Evolutionary conservation across 208 protist genomes (phyloP).

Genomic region (Leishmania turanica): DNA sequence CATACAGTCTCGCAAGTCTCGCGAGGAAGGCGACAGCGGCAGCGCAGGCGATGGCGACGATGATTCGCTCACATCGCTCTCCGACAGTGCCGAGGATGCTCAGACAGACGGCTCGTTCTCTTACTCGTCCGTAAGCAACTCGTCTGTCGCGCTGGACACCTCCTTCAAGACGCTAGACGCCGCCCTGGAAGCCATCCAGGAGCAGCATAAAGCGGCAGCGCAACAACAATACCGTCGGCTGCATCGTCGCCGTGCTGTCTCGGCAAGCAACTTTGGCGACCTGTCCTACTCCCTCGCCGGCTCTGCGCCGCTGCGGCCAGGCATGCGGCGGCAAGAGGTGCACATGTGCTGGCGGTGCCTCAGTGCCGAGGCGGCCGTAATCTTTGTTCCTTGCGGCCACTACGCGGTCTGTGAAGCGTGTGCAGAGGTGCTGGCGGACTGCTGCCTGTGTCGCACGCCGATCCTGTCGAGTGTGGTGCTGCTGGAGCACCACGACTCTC

Average conservation of each 20-base stretch:
- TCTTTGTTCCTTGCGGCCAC: slow-evolving; percentile 75
- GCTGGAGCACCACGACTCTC: slow-evolving; percentile 17
- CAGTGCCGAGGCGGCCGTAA: slow-evolving; percentile 55
- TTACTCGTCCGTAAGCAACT: slow-evolving; percentile 8
- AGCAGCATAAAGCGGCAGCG: slow-evolving; percentile 19
- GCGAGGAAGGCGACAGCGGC: background rate
- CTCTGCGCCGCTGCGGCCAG: slow-evolving; percentile 35
- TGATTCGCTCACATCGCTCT: slow-evolving; percentile 4
- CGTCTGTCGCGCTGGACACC: slow-evolving; percentile 8
- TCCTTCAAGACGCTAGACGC: slow-evolving; percentile 13
- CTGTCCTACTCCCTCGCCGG: slow-evolving; percentile 50
- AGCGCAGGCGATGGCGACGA: background rate
- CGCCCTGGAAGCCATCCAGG: slow-evolving; percentile 21
- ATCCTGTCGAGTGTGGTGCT: slow-evolving; percentile 59
- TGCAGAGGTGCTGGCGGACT: slow-evolving; percentile 42
- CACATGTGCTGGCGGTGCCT: slow-evolving; percentile 82
- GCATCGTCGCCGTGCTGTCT: slow-evolving; percentile 36
- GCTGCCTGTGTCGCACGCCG: slow-evolving; percentile 54
- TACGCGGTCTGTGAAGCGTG: slow-evolving; percentile 62
- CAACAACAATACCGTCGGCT: slow-evolving; percentile 16
- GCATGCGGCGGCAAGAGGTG: slow-evolving; percentile 52
- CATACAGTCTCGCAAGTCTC: slow-evolving; percentile 11
- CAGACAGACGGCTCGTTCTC: background rate
- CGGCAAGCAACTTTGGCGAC: slow-evolving; percentile 43
- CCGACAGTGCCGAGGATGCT: slow-evolving; percentile 13